These are phyloP conservation scores for Kwoniella botswanensis DNA, from an alignment of 768 basidiomycete species.

Conservation along the genomic window DNA sequence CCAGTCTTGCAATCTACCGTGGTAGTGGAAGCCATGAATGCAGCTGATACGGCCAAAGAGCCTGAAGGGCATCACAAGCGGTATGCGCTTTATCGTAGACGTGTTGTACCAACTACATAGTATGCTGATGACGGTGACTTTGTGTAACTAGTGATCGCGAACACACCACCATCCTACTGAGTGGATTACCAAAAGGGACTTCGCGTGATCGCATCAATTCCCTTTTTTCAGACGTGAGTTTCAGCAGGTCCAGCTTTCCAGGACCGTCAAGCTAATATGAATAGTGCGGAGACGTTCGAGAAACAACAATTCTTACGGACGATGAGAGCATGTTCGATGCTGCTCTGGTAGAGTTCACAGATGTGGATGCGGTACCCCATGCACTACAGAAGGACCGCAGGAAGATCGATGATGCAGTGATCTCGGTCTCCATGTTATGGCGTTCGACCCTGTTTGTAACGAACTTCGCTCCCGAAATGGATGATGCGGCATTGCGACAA, in stretches of 20 bases:
- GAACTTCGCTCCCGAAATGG: constrained; percentile 85
- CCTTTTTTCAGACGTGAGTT: constrained; percentile 83
- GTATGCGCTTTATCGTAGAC: too few species aligned
- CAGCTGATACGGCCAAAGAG: too few species aligned
- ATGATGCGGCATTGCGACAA: constrained; percentile 75
- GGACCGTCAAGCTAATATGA: background rate
- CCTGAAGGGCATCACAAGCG: too few species aligned
- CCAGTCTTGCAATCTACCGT: background rate
- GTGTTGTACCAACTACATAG: too few species aligned
- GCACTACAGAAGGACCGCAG: constrained; percentile 96
- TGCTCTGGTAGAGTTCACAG: constrained; percentile 86
- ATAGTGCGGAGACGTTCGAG: constrained; percentile 81
- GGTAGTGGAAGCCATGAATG: too few species aligned
- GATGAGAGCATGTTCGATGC: constrained; percentile 66
- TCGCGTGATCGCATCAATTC: constrained; percentile 70
- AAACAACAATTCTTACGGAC: constrained; percentile 71
- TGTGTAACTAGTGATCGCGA: constrained; percentile 78
- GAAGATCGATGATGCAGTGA: constrained; percentile 72
- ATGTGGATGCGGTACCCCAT: constrained; percentile 76
- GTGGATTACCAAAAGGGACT: constrained; percentile 67
- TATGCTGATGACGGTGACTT: background rate
- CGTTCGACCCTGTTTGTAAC: constrained; percentile 92
- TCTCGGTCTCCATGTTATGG: constrained; percentile 89
- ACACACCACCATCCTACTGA: constrained; percentile 87
- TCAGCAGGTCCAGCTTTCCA: too few species aligned